Evolutionary conservation across 1,284 basidiomycete species (phyloP), one percentile per base, ranked within the genome.

Genomic region (Mycosarcoma mackinlayi): DNA sequence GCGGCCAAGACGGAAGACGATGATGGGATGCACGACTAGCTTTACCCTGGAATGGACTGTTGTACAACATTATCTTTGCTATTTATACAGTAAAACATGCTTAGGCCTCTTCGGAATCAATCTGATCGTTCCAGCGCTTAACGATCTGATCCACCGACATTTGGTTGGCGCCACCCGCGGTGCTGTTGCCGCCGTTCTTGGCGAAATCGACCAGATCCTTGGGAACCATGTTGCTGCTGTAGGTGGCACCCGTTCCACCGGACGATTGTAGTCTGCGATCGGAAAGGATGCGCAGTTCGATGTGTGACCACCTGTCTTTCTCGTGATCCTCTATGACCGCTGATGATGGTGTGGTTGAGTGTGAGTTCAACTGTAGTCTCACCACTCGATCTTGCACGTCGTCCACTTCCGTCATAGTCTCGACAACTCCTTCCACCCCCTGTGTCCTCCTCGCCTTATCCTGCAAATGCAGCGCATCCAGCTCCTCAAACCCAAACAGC

Each of bases 211-310:
- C 85, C 13, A 92, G 91, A 78, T 98, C 94, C 35, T 92, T 86
- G 3, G 94, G 95, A 16, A 95, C 86, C 91, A 95, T 95, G 80
- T 96, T 97, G 76, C 92, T 90, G 69, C 91, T 90, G 78, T 93
- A 87, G 1, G 87, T 85, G 10, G 66, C 66, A n/a, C 55, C 49
- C 4, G 59, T 44, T 3, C 54, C 56, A 5, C 51, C 46, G 7
- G 37, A 21, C 19, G 25, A 33, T n/a, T 53, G 48, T 39, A 64
- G 37, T 1, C 93, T 92, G 11, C 53, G 66, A 88, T 91, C 49
- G 86, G 85, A 28, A 84, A 86, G 0, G 88, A 89, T 3, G 86
- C 87, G 1, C 89, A 90, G 80, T 93, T 91, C 14, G 86, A 53
- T 28, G 31, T 31, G 31, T 57, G 51, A 6, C 23, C 25, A 13